Conservation (phyloP, 1,284 basidiomycete species). For the Tilletiaria anomala region DNA sequence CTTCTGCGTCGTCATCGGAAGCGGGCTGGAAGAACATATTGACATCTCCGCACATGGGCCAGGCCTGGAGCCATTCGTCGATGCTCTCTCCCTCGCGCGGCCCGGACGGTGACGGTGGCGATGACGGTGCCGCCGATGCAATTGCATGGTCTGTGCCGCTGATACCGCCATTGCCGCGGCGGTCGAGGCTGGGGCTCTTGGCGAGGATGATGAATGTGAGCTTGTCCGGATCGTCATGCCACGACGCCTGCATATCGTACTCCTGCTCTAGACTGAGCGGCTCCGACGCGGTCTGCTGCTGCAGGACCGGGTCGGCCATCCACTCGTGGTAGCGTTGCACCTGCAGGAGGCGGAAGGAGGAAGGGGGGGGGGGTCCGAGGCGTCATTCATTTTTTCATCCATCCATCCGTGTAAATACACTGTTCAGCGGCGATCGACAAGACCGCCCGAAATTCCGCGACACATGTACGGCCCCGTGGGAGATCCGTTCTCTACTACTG, state of each 20-base stretch:
- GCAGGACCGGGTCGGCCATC: slow-evolving; percentile 68
- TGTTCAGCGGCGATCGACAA: too few species aligned
- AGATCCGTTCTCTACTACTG: too few species aligned
- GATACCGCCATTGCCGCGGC: neutral
- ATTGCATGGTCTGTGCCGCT: slow-evolving; percentile 1
- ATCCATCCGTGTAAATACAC: too few species aligned
- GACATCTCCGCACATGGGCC: slow-evolving; percentile 73
- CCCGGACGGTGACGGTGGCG: neutral
- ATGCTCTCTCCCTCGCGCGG: too few species aligned
- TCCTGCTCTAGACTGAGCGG: slow-evolving; percentile 68
- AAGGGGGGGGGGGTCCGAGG: slow-evolving; percentile 1
- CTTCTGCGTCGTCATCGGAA: slow-evolving; percentile 9
- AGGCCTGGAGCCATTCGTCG: slow-evolving; percentile 41
- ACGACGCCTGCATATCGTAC: slow-evolving; percentile 78
- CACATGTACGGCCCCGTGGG: too few species aligned
- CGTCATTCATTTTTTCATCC: neutral
- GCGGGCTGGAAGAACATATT: slow-evolving; percentile 58
- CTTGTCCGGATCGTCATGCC: slow-evolving; percentile 79
- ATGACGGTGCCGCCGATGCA: neutral
- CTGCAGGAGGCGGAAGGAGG: neutral
- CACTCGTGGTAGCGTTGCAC: slow-evolving; percentile 57
- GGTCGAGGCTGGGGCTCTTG: too few species aligned
- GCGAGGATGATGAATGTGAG: slow-evolving; percentile 77
- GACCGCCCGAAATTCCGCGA: too few species aligned
- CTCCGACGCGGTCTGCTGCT: slow-evolving; percentile 71